Conservation (phyloP, 805 yeast species). For the Starmera amethionina region DNA sequence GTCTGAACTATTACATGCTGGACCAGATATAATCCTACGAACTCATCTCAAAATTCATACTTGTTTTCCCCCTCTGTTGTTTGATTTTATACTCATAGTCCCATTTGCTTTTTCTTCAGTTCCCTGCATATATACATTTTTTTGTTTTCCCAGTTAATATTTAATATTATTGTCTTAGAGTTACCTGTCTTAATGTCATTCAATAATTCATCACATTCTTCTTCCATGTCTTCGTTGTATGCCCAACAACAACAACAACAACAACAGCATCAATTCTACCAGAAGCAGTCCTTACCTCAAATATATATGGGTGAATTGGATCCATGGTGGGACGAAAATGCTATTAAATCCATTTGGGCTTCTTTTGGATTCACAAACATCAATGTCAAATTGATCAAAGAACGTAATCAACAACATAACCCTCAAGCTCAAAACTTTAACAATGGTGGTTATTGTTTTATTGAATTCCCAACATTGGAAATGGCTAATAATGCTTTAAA, state of each 20-base stretch:
- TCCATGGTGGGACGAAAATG: conserved; percentile 69
- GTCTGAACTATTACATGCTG: too few relatives aligned
- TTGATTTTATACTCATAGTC: too few relatives aligned
- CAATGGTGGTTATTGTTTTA: conserved; percentile 74
- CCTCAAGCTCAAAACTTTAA: neutral
- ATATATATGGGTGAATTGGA: conserved; percentile 92
- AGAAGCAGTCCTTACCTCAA: conserved; percentile 13
- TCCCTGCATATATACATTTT: too few relatives aligned
- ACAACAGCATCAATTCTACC: conserved; percentile 4
- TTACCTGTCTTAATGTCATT: too few relatives aligned
- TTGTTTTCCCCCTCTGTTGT: too few relatives aligned
- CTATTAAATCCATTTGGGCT: conserved; percentile 61
- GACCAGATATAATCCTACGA: too few relatives aligned
- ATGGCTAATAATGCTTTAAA: conserved; percentile 58
- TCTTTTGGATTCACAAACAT: conserved; percentile 48
- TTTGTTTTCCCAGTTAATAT: too few relatives aligned
- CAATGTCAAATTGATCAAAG: conserved; percentile 65
- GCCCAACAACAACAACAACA: conserved; percentile 1
- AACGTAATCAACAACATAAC: conserved; percentile 29
- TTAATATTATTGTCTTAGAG: too few relatives aligned
- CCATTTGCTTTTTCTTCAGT: too few relatives aligned
- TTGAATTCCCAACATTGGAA: conserved; percentile 54
- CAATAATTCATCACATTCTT: neutral
- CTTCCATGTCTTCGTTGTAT: neutral
- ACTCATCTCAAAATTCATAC: too few relatives aligned